Percentiles rank a stretch among this genome's conserved stretches.
Evolutionary conservation across 1,139 yeast species (phyloP).

Genomic region (Candida pseudoviswanathii): DNA sequence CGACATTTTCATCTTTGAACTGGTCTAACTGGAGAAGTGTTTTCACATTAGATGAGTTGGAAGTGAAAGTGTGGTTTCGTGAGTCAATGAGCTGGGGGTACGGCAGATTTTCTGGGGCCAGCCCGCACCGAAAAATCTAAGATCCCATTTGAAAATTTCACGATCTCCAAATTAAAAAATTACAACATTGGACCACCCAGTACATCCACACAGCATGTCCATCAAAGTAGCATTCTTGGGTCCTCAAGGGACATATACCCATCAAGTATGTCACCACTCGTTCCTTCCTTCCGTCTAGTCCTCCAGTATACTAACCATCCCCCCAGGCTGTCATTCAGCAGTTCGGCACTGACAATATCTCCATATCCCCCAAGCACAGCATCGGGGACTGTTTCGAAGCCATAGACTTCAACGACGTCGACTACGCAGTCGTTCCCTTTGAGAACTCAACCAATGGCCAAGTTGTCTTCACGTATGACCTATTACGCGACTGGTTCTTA

Average conservation of each 20-base stretch:
- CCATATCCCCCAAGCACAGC: slow-evolving; percentile 46
- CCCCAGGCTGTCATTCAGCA: slow-evolving; percentile 74
- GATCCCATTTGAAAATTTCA: neutral
- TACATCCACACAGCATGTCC: slow-evolving; percentile 15
- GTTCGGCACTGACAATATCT: slow-evolving; percentile 50
- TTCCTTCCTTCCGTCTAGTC: neutral
- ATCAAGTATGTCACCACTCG: slow-evolving; percentile 56
- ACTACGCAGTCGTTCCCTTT: slow-evolving; percentile 83
- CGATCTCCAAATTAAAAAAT: neutral
- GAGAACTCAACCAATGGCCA: slow-evolving; percentile 96
- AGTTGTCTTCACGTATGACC: slow-evolving; percentile 82
- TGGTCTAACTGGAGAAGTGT: neutral
- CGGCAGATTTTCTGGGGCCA: neutral
- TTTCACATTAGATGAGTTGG: slow-evolving; percentile 2
- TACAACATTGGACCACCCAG: neutral
- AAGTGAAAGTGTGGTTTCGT: neutral
- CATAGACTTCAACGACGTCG: slow-evolving; percentile 49
- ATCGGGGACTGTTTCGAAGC: slow-evolving; percentile 68
- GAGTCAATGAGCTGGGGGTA: neutral
- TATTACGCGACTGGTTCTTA: slow-evolving; percentile 67
- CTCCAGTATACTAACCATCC: slow-evolving; percentile 13
- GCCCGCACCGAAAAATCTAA: neutral
- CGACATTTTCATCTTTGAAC: slow-evolving; percentile 1
- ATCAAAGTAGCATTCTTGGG: slow-evolving; percentile 72
- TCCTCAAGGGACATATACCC: slow-evolving; percentile 90